These are phyloP conservation scores for Colletotrichum australisinense DNA, from an alignment of 2,329 filamentous ascomycete species.

Conservation along the genomic window DNA sequence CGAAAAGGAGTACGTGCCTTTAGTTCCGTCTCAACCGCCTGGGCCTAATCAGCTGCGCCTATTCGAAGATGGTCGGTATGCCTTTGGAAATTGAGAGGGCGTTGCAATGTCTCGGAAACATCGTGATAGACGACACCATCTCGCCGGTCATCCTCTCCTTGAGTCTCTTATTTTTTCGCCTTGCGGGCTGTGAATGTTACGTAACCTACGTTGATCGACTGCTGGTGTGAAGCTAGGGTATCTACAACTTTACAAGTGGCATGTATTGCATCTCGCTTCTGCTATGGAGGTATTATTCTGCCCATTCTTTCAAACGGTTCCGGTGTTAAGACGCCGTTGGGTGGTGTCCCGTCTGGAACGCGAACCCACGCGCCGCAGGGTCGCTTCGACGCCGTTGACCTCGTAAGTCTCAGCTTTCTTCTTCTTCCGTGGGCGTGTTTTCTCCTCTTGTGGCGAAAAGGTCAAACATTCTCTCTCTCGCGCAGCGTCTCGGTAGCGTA, in stretches of 20 bases:
- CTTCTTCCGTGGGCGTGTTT: constrained; percentile 26
- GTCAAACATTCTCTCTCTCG: not conserved
- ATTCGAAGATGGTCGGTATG: not conserved
- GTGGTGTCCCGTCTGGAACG: constrained; percentile 10
- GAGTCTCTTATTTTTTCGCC: not conserved
- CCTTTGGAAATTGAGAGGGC: not conserved
- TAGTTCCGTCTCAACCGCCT: not conserved
- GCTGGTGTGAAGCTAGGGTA: constrained; percentile 15
- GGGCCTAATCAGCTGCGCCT: not conserved
- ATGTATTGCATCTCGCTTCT: not conserved
- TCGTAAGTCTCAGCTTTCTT: constrained; percentile 33
- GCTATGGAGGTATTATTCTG: not conserved
- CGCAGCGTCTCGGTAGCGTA: not conserved
- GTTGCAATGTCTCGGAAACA: not conserved
- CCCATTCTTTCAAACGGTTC: not conserved
- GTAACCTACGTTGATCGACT: constrained; percentile 5
- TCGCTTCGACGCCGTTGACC: constrained; percentile 16
- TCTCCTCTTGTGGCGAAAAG: constrained; percentile 15
- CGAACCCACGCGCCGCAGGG: constrained; percentile 6
- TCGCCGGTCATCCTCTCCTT: constrained; percentile 3
- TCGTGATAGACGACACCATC: constrained; percentile 15
- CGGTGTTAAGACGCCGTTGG: constrained; percentile 8
- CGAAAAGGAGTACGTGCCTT: not conserved
- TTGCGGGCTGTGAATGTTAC: not conserved
- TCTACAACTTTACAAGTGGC: not conserved